A percentile compares a stretch with the other conserved stretches of the same genome.
phyloP scores from a whole-genome alignment of 805 yeast species.

The Citeromyces matritensis region DNA sequence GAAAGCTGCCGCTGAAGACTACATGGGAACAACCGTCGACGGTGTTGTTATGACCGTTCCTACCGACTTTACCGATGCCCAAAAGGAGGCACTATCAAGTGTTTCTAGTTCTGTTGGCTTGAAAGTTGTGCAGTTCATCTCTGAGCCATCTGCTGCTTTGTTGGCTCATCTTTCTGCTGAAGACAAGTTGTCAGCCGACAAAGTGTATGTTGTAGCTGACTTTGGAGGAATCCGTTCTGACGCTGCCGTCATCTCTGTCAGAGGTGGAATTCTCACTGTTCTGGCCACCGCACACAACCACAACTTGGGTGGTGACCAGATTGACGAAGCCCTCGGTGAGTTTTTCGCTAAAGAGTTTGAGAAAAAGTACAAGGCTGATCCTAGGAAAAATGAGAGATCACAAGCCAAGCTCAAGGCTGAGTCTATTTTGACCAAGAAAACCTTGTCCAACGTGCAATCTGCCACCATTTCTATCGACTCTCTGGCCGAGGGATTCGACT shows the following conservation, averaged over 20 bases:
- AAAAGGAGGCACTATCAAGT: conserved; percentile 44
- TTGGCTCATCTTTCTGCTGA: conserved; percentile 55
- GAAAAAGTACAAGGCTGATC: conserved; percentile 72
- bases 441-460: conserved; percentile 77
- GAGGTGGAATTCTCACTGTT: conserved; percentile 89
- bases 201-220: conserved; percentile 83
- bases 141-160: conserved; percentile 87
- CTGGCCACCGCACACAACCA: conserved; percentile 74
- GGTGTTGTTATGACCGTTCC: conserved; percentile 87
- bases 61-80: conserved; percentile 66
- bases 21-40: conserved; percentile 65
- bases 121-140: conserved; percentile 71
- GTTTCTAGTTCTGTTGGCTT: conserved; percentile 62
- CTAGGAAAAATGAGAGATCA: conserved; percentile 70
- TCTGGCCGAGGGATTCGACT: conserved; percentile 86
- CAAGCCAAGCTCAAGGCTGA: conserved; percentile 79
- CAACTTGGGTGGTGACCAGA: conserved; percentile 75
- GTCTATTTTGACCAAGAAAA: conserved; percentile 74
- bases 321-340: conserved; percentile 71
- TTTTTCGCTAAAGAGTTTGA: conserved; percentile 88
- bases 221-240: conserved; percentile 95
- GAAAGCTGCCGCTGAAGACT: conserved; percentile 84
- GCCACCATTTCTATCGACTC: conserved; percentile 92
- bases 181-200: conserved; percentile 41
- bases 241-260: conserved; percentile 82